These are phyloP conservation scores for Suillus tomentosus DNA, from an alignment of 768 basidiomycete genomes.

Conservation along the genomic window DNA sequence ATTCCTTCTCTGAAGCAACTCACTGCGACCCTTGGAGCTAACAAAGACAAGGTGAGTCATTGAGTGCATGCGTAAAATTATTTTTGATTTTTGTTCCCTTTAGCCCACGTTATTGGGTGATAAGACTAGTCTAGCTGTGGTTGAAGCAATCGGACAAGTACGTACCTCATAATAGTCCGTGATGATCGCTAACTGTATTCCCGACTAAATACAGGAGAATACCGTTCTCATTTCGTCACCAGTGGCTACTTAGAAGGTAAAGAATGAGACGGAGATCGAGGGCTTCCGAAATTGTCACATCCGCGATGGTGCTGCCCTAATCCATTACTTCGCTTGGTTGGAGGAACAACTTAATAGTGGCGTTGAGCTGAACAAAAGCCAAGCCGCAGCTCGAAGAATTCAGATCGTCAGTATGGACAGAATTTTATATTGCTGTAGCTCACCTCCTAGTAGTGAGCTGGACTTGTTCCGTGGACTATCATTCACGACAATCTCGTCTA, in stretches of 20 bases:
- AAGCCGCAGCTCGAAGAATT: constrained; percentile 81
- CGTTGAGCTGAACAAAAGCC: constrained; percentile 68
- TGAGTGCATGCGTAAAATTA: constrained; percentile 25
- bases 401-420: constrained; percentile 61
- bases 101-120: constrained; percentile 78
- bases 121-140: constrained; percentile 80
- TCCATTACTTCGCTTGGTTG: constrained; percentile 92
- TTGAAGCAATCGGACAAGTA: constrained; percentile 75
- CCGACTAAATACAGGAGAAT: constrained; percentile 47
- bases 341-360: constrained; percentile 77
- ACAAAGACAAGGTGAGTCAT: constrained; percentile 34
- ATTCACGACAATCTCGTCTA: constrained; percentile 90
- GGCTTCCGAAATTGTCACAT: constrained; percentile 90
- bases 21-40: constrained; percentile 34
- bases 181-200: constrained; percentile 7
- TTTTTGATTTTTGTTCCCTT: constrained; percentile 1
- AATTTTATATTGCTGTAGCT: background rate
- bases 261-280: constrained; percentile 79
- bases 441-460: constrained; percentile 55
- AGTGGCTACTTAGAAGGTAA: constrained; percentile 77
- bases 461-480: constrained; percentile 84
- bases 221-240: constrained; percentile 68
- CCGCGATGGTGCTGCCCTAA: constrained; percentile 86
- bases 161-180: constrained; percentile 7
- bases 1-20: constrained; percentile 63